Percentiles rank a stretch among this genome's conserved stretches.
Conservation (phyloP, 2,329 filamentous ascomycete species). For the Hyphodiscus sp. region DNA sequence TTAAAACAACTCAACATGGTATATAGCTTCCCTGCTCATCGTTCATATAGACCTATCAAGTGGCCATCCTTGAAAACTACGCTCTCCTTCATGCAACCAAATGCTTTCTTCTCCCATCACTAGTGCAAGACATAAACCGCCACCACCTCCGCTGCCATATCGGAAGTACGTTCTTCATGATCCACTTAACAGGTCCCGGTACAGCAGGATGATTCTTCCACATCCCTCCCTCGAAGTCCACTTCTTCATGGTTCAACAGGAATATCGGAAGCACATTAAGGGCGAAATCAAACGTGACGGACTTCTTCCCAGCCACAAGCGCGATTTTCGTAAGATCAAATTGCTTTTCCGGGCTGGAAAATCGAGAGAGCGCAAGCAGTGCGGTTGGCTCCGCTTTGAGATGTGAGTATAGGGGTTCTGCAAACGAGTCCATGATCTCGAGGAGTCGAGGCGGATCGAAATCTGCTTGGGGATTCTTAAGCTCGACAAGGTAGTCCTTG, state of each 20-base stretch:
- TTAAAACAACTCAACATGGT: too few species aligned
- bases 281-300: conserved; percentile 7
- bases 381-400: conserved; percentile 12
- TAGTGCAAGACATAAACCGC: conserved; percentile 17
- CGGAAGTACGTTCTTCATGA: conserved; percentile 9
- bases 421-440: conserved; percentile 19
- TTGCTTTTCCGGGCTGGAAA: conserved; percentile 6
- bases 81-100: background rate
- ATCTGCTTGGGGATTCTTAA: background rate
- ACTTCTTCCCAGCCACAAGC: conserved; percentile 11
- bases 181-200: conserved; percentile 2
- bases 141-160: conserved; percentile 9
- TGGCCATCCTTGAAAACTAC: background rate
- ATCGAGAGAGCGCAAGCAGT: conserved; percentile 11
- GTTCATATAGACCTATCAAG: too few species aligned
- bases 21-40: background rate
- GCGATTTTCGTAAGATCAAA: conserved; percentile 13
- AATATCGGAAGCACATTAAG: conserved; percentile 13
- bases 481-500: conserved; percentile 10
- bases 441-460: conserved; percentile 8
- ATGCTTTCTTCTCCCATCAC: conserved; percentile 3
- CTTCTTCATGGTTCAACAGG: conserved; percentile 16
- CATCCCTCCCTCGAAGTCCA: conserved; percentile 15
- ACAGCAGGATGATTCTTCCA: conserved; percentile 13
- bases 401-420: conserved; percentile 10